These are phyloP conservation scores for Chlorella sp. DNA, from an alignment of 139 green algal genomes.

Conservation along the genomic window DNA sequence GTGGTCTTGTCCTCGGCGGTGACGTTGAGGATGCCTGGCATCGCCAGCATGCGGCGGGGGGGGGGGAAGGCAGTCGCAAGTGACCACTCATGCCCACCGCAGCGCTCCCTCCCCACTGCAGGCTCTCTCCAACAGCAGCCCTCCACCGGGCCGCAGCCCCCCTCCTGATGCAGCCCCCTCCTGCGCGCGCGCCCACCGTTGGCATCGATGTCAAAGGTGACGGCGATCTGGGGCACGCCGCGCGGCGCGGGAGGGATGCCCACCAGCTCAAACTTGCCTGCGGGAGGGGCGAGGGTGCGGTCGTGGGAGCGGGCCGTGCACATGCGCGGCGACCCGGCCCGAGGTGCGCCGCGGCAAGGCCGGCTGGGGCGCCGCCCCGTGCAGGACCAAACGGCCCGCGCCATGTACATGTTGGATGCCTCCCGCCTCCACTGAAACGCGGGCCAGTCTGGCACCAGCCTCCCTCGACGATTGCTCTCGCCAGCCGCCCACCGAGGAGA, in stretches of 20 bases:
- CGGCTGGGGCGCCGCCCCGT: background rate
- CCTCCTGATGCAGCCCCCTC: too few species aligned
- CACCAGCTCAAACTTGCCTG: conserved; percentile 93
- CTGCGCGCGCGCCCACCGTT: conserved; percentile 66
- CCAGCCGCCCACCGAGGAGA: conserved; percentile 48
- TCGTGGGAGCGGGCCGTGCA: background rate
- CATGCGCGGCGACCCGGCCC: background rate
- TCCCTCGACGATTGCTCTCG: background rate
- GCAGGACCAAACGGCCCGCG: background rate
- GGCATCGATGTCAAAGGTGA: conserved; percentile 98
- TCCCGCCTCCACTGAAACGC: background rate
- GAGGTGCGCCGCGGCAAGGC: background rate
- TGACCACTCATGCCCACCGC: background rate
- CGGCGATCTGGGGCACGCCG: conserved; percentile 97
- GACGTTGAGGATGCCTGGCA: conserved; percentile 96
- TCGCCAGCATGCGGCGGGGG: background rate
- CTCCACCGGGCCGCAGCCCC: background rate
- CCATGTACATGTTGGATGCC: background rate
- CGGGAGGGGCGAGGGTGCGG: background rate
- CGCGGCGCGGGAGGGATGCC: conserved; percentile 97
- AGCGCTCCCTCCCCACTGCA: background rate
- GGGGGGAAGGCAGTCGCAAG: background rate
- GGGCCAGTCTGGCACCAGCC: background rate
- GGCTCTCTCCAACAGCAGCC: background rate
- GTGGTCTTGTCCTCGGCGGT: conserved; percentile 96